phyloP scores from a whole-genome alignment of 139 green algal genomes.

The Picocystis salinarum region DNA sequence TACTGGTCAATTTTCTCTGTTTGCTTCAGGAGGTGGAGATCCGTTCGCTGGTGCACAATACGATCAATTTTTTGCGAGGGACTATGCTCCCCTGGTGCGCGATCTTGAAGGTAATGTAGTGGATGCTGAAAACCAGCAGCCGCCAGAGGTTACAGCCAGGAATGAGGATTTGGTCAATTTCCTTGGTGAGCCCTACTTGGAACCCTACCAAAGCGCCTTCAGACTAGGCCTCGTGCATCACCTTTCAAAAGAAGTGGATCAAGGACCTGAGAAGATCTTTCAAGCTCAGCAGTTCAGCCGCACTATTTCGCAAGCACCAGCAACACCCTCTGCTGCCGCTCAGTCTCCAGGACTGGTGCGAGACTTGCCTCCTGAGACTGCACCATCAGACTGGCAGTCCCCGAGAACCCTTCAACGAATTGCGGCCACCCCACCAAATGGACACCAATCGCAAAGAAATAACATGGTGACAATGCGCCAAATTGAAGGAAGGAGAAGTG shows the following conservation, averaged over 20 bases:
- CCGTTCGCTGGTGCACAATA: constrained; percentile 27
- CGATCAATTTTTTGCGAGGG: constrained; percentile 51
- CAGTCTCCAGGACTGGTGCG: constrained; percentile 10
- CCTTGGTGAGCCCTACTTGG: constrained; percentile 25
- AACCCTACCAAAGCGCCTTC: constrained; percentile 23
- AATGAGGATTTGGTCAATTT: constrained; percentile 31
- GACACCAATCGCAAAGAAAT: too few relatives aligned
- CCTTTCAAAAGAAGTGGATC: background rate
- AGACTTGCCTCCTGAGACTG: background rate
- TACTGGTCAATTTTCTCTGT: constrained; percentile 38
- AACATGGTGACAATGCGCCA: too few relatives aligned
- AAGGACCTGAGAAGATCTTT: too few relatives aligned
- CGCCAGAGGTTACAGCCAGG: background rate
- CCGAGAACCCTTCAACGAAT: too few relatives aligned
- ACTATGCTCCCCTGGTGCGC: constrained; percentile 28
- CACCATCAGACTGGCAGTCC: too few relatives aligned
- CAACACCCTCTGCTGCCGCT: constrained; percentile 18
- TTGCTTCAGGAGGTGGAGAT: background rate
- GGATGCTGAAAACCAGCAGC: constrained; percentile 14
- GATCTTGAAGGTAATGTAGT: constrained; percentile 22
- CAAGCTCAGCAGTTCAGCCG: too few relatives aligned
- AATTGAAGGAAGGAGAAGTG: too few relatives aligned
- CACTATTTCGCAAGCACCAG: too few relatives aligned
- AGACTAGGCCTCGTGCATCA: constrained; percentile 5
- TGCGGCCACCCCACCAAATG: too few relatives aligned